Base-by-base conservation (phyloP, 306 rosid genomes). In the Ammopiptanthus mongolicus region DNA sequence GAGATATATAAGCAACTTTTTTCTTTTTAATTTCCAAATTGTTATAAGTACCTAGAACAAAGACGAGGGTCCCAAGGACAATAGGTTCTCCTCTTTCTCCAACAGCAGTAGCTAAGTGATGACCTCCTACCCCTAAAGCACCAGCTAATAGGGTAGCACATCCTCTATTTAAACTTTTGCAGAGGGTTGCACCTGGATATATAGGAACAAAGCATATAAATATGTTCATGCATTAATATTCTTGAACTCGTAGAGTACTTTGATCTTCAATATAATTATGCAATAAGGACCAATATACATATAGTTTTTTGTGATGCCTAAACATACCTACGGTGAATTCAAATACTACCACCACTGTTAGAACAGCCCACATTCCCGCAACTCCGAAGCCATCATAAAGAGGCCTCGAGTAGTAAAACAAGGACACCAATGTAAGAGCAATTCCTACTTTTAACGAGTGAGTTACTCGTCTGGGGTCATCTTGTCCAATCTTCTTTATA, bases 371-470 rank as follows among this genome's bases (percentile, higher is more conserved):
- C 78, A 95, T 89, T 82, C 97, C 99, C 1, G 97, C 78, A 44
- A 83, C 86, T 22, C 97, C 99, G 28, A 95, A 85, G 56, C 96
- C 93, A 67, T 90, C 86, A 60, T 88, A 95, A 36, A 95, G 92
- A 75, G 90, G 89, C 67, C 85, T 92, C 59, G 83, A 87, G 37
- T 89, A 88, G 79, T 95, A 95, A 18, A 92, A 18, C 60, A 89
- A 78, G 25, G 99, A 95, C 1, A 92, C 98, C 42, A 95, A 65
- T 22, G 99, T 87, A 72, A 95, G 93, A 83, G 99, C 96, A 31
- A 95, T 12, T 48, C 96, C 98, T 28, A 95, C 99, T 83, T 95
- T 95, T 2, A 95, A 72, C 2, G 99, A 95, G 88, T 95, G 99
- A 82, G 55, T 78, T 21, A 95, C 86, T 81, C 96, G 73, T 79